phyloP scores from a whole-genome alignment of 352 stramenopile genomes.

The Globisporangium recalcitrans region DNA sequence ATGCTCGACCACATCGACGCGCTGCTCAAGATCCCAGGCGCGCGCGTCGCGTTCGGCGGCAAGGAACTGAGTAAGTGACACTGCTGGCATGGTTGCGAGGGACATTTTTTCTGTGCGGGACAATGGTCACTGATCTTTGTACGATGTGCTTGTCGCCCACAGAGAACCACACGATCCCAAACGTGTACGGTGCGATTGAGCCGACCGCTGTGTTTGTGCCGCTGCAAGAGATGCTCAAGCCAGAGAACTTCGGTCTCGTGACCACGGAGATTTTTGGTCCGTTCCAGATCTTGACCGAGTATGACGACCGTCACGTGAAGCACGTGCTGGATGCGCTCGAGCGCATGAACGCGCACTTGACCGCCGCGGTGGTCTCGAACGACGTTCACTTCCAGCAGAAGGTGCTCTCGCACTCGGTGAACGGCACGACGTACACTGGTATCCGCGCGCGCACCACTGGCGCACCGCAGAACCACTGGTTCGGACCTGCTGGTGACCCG shows the following conservation, averaged over 20 bases:
- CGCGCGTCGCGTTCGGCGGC: constrained; percentile 93
- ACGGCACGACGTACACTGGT: constrained; percentile 98
- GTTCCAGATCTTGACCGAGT: constrained; percentile 95
- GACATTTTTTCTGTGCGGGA: neutral
- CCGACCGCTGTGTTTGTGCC: constrained; percentile 97
- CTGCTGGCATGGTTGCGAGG: neutral
- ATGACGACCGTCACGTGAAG: constrained; percentile 90
- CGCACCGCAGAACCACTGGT: constrained; percentile 94
- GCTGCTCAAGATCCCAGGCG: constrained; percentile 91
- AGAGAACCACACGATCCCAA: constrained; percentile 93
- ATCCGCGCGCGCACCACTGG: constrained; percentile 94
- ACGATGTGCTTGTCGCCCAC: constrained; percentile 12
- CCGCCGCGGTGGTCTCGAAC: constrained; percentile 96
- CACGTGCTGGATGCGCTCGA: constrained; percentile 92
- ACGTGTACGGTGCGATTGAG: constrained; percentile 94
- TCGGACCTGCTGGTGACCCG: constrained; percentile 95
- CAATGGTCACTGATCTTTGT: neutral
- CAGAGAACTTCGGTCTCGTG: constrained; percentile 91
- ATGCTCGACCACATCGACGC: constrained; percentile 92
- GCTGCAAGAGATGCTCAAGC: constrained; percentile 93
- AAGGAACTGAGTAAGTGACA: constrained; percentile 71
- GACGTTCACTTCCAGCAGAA: constrained; percentile 92
- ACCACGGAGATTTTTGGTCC: constrained; percentile 98
- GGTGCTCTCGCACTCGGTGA: constrained; percentile 97
- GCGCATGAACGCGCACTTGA: constrained; percentile 96